These are phyloP conservation scores for Udeniomyces megalosporus DNA, from an alignment of 768 basidiomycete genomes.

Conservation along the genomic window DNA sequence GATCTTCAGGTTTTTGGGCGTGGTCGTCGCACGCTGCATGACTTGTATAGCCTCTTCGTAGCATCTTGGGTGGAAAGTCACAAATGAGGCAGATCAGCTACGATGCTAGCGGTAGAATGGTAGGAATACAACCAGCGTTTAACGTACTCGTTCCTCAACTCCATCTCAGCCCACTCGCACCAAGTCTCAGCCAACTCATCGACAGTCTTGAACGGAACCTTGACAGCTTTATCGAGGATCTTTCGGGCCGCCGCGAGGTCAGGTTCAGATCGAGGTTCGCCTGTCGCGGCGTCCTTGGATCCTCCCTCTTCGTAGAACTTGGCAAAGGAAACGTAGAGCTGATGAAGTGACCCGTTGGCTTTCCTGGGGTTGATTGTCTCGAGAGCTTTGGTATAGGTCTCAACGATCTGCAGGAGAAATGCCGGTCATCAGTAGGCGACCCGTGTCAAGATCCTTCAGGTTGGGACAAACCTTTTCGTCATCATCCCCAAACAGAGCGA, in stretches of 20 bases:
- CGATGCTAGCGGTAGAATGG: not conserved
- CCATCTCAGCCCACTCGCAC: constrained; percentile 99
- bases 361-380: constrained; percentile 74
- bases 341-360: constrained; percentile 77
- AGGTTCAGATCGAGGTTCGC: constrained; percentile 47
- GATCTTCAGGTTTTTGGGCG: constrained; percentile 76
- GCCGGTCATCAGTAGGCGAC: not conserved
- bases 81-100: not conserved
- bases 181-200: constrained; percentile 96
- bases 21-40: constrained; percentile 87
- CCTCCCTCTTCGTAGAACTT: constrained; percentile 97
- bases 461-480: constrained; percentile 59
- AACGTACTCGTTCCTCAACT: constrained; percentile 80
- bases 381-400: constrained; percentile 79
- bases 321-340: constrained; percentile 85
- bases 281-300: constrained; percentile 35
- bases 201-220: constrained; percentile 82
- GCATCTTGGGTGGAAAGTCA: constrained; percentile 33
- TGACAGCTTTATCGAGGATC: constrained; percentile 80
- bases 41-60: constrained; percentile 89
- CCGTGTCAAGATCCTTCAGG: not conserved
- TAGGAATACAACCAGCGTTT: too few relatives aligned
- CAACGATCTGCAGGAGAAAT: constrained; percentile 48
- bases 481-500: constrained; percentile 70
- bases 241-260: constrained; percentile 77